These are phyloP conservation scores for Taphrina betulina DNA, from an alignment of 1,139 yeast species.

Conservation along the genomic window DNA sequence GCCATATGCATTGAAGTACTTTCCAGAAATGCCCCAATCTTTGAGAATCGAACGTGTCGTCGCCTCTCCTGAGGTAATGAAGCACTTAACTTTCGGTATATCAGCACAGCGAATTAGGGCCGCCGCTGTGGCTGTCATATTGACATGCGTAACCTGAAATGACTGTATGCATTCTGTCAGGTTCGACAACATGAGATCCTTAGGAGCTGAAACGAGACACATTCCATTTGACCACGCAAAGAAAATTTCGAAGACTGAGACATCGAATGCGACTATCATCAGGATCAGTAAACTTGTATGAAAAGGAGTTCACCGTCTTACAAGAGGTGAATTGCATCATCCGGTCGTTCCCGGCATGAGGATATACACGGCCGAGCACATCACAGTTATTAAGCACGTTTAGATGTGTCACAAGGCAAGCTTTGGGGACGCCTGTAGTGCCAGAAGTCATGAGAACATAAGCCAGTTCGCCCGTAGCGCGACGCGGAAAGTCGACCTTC, in stretches of 20 bases:
- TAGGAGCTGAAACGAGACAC: conserved; percentile 33
- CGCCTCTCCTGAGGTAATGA: conserved; percentile 37
- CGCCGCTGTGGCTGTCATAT: conserved; percentile 38
- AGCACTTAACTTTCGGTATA: conserved; percentile 31
- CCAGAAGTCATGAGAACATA: conserved; percentile 98
- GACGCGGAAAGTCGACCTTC: not conserved
- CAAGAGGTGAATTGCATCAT: conserved; percentile 39
- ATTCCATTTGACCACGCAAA: conserved; percentile 36
- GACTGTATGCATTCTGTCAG: conserved; percentile 29
- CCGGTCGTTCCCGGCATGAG: conserved; percentile 23
- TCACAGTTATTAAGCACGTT: conserved; percentile 53
- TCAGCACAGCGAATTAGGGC: conserved; percentile 31
- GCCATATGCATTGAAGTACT: conserved; percentile 38
- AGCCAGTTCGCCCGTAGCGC: conserved; percentile 61
- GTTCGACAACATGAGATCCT: conserved; percentile 31
- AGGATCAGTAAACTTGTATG: no score
- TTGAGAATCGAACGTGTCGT: conserved; percentile 27
- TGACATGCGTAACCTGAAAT: conserved; percentile 37
- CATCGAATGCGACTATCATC: conserved; percentile 38
- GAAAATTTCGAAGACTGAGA: conserved; percentile 39
- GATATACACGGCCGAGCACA: conserved; percentile 35
- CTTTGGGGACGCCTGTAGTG: conserved; percentile 95
- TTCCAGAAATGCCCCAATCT: conserved; percentile 34
- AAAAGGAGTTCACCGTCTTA: conserved; percentile 15
- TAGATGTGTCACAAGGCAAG: conserved; percentile 77